These are phyloP conservation scores for Favolaschia claudopus DNA, from an alignment of 768 basidiomycete species.

Conservation along the genomic window DNA sequence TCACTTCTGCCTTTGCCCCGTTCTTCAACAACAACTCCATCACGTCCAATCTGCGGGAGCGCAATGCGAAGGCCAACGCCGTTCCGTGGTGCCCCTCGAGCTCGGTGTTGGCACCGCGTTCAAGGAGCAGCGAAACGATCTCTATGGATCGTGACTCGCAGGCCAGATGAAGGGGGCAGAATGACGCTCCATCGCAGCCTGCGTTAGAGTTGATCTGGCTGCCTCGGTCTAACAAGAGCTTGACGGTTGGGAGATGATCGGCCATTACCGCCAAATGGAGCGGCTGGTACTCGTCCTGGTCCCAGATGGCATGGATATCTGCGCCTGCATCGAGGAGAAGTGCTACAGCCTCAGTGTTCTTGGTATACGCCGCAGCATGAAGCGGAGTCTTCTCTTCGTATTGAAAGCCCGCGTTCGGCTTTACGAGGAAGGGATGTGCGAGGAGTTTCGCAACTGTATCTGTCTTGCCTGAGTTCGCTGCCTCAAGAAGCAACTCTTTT, in stretches of 20 bases:
- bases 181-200: background rate
- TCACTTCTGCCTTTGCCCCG: background rate
- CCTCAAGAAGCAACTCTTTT: background rate
- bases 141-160: background rate
- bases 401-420: background rate
- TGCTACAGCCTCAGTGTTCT: background rate
- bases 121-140: background rate
- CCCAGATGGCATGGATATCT: background rate
- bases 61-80: background rate
- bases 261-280: background rate
- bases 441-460: background rate
- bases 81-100: background rate
- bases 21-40: background rate
- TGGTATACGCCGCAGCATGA: background rate
- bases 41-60: background rate
- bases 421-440: background rate
- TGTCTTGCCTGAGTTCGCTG: background rate
- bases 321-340: constrained; percentile 3
- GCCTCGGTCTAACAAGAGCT: background rate
- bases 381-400: background rate
- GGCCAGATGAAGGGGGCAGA: background rate
- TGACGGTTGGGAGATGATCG: background rate
- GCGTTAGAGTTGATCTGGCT: background rate
- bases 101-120: background rate
- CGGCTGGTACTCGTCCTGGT: background rate